Evolutionary conservation across 2,329 filamentous ascomycete genomes (phyloP).

Genomic region (Claviceps pusilla): DNA sequence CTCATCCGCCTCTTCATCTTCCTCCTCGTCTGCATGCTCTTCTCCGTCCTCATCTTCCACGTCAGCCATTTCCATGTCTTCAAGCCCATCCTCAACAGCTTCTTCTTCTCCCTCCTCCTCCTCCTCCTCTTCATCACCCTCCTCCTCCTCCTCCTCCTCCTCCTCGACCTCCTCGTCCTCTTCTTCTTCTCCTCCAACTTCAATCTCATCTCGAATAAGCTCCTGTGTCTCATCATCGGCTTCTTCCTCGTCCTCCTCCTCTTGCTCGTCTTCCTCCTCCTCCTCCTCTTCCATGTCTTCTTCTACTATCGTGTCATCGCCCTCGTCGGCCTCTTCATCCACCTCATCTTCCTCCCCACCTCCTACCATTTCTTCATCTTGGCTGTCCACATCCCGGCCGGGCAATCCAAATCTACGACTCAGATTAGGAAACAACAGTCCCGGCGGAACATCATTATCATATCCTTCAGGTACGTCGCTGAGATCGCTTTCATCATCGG

Average conservation of each 20-base stretch:
- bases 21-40: slow-evolving; percentile 8
- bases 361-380: slow-evolving; percentile 8
- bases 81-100: slow-evolving; percentile 8
- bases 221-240: slow-evolving; percentile 5
- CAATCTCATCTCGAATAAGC: not conserved
- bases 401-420: slow-evolving; percentile 17
- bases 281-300: slow-evolving; percentile 3
- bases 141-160: not conserved
- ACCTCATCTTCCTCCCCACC: slow-evolving; percentile 17
- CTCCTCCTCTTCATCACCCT: slow-evolving; percentile 6
- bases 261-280: slow-evolving; percentile 5
- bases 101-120: slow-evolving; percentile 2
- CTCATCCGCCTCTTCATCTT: slow-evolving; percentile 7
- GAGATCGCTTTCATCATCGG: slow-evolving; percentile 54
- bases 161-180: slow-evolving; percentile 8
- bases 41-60: slow-evolving; percentile 4
- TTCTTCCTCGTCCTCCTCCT: slow-evolving; percentile 6
- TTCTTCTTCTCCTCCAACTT: slow-evolving; percentile 3
- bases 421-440: slow-evolving; percentile 38
- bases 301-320: slow-evolving; percentile 6
- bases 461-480: slow-evolving; percentile 48
- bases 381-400: slow-evolving; percentile 22
- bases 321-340: slow-evolving; percentile 10
- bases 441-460: slow-evolving; percentile 40
- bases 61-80: slow-evolving; percentile 7